Evolutionary conservation across 106 monocot species (phyloP).

Genomic region (Dioscorea zingiberensis): DNA sequence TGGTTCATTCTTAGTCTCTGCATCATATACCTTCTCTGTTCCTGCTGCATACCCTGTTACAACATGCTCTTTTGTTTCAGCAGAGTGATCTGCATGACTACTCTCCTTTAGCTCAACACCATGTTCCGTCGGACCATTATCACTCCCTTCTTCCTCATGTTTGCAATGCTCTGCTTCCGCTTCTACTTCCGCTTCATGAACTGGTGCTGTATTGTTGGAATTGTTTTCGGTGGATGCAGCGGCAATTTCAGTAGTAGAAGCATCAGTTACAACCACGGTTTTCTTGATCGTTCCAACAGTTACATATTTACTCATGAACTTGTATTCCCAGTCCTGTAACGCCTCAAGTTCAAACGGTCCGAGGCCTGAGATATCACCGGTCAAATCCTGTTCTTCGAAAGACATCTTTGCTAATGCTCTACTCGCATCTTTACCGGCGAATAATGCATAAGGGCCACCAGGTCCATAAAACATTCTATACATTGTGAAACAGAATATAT

Average conservation of each 20-base stretch:
- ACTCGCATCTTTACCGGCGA: conserved; percentile 84
- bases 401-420: conserved; percentile 93
- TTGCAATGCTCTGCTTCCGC: background rate
- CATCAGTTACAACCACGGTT: conserved; percentile 9
- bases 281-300: conserved; percentile 66
- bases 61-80: background rate
- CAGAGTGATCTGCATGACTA: background rate
- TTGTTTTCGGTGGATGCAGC: background rate
- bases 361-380: conserved; percentile 65
- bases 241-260: background rate
- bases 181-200: background rate
- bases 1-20: background rate
- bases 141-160: too few relatives aligned
- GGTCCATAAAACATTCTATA: conserved; percentile 86
- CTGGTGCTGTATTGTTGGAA: background rate
- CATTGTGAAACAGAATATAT: background rate
- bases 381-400: conserved; percentile 65
- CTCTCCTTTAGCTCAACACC: background rate
- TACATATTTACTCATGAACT: conserved; percentile 81
- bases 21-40: background rate
- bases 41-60: background rate
- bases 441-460: conserved; percentile 75
- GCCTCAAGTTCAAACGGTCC: conserved; percentile 68
- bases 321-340: conserved; percentile 81
- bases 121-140: background rate